Base-by-base conservation (phyloP, 2,329 filamentous ascomycete genomes). In the Tolypocladium nubicola region DNA sequence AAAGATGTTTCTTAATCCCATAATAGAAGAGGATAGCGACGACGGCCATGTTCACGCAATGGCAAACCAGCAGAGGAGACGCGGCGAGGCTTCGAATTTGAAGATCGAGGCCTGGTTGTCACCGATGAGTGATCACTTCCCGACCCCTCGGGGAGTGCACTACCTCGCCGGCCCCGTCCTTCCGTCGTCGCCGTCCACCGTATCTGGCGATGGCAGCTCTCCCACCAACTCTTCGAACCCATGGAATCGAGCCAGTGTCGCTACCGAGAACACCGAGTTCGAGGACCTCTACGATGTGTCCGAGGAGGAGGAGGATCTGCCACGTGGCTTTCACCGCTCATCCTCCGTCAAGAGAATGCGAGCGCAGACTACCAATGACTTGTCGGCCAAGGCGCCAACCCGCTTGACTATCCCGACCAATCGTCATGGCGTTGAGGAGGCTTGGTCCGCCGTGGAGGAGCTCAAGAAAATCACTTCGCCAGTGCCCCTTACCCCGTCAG, bases 251-350 rank as follows among this genome's bases (percentile, higher is more conserved):
- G 76, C 77, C 65, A 87, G 81, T 75, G 73, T 78, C 64, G 76
- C 80, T 69, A 86, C 86, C 62, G 82, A 84, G 64, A 79, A 80
- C 61, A 89, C 83, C 63, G 86, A 90, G 62, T 93, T 93, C 65
- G 89, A 96, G 71, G 90, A 95, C 65, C 76, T 96, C 53, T 96
- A 96, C 71, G 89, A 94, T 71, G 81, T 90, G 47, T 91, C 89
- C 19, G 90, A 95, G 63, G 84, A 90, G 56, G 90, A 96, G 64
- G 68, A 68, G 39, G 50, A 60, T 57, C 33, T 59, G 38, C 54
- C 59, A 37, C 60, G 61, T 26, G 60, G 63, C 49, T 61, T 66
- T 39, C 66, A 60, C 52, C 65, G 65, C 43, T 64, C 64, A 50
- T 60, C 64, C 19, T 66, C 69, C 65, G 63, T 64, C 70, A 82